phyloP scores from a whole-genome alignment of 306 rosid species.

The Cajanus cajan region DNA sequence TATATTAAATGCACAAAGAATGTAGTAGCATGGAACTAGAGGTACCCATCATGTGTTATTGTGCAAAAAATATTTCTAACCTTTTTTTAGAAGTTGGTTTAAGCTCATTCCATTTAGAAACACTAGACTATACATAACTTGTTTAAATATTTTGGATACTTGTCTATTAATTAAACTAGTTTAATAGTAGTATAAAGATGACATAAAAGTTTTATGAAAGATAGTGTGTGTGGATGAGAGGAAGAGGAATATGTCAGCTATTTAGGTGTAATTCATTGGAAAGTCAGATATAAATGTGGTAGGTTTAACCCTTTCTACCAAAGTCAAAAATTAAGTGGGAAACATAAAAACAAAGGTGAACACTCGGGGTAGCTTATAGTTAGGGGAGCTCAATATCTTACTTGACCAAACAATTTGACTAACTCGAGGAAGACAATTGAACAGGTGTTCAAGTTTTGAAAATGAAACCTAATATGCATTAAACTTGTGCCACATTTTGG shows the following conservation, averaged over 20 bases:
- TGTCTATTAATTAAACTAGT: not conserved
- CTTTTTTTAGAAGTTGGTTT: not conserved
- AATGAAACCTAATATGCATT: not conserved
- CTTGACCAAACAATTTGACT: not conserved
- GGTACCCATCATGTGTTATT: not conserved
- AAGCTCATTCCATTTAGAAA: not conserved
- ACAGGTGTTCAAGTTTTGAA: not conserved
- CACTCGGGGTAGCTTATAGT: not conserved
- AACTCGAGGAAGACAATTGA: not conserved
- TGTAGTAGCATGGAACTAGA: not conserved
- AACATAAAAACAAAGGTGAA: not conserved
- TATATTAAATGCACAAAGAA: not conserved
- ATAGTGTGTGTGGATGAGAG: not conserved
- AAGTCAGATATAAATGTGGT: not conserved
- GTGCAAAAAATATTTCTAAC: not conserved
- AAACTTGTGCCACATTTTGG: not conserved
- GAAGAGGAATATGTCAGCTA: not conserved
- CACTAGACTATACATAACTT: not conserved
- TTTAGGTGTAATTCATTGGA: not conserved
- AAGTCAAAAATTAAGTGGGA: not conserved
- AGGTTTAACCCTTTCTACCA: not conserved
- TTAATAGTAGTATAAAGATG: not conserved
- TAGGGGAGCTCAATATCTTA: not conserved
- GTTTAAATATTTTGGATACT: not conserved
- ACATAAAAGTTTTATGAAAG: not conserved